A percentile compares a stretch with the other conserved stretches of the same genome.
phyloP scores from a whole-genome alignment of 495 filamentous ascomycete genomes.

The Penicillium nucicola region DNA sequence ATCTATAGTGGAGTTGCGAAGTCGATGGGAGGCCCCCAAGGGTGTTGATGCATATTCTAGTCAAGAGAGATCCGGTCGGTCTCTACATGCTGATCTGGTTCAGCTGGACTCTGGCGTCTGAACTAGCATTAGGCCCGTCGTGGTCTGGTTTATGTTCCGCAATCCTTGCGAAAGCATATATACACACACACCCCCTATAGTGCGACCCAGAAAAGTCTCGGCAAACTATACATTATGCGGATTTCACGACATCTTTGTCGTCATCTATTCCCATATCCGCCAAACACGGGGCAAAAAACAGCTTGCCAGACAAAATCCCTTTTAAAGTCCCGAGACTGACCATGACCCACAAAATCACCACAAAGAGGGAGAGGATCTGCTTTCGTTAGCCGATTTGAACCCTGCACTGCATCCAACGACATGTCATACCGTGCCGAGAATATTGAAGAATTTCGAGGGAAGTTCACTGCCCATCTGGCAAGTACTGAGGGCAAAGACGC shows the following conservation, averaged over 20 bases:
- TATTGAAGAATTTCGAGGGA: slow-evolving; percentile 50
- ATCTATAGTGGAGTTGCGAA: no score
- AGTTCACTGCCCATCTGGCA: slow-evolving; percentile 46
- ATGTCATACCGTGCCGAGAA: slow-evolving; percentile 42
- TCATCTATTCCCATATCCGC: slow-evolving; percentile 32
- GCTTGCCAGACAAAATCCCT: slow-evolving; percentile 38
- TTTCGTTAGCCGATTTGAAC: neutral
- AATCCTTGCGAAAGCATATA: slow-evolving; percentile 3
- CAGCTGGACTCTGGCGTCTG: no score
- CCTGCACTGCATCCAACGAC: no score
- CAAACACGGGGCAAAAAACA: slow-evolving; percentile 54
- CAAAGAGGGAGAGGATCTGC: slow-evolving; percentile 47
- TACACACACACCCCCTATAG: no score
- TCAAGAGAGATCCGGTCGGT: no score
- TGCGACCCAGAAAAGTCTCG: neutral
- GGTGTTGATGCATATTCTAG: no score
- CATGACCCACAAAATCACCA: slow-evolving; percentile 51
- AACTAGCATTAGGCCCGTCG: no score
- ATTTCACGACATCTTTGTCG: slow-evolving; percentile 16
- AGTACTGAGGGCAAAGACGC: slow-evolving; percentile 52
- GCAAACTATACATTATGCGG: slow-evolving; percentile 8
- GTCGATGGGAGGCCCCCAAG: no score
- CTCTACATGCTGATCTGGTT: no score
- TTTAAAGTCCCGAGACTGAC: slow-evolving; percentile 44
- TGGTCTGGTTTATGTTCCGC: slow-evolving; percentile 2